Base-by-base conservation (phyloP, 306 rosid genomes). In the Ormosia semicastrata region DNA sequence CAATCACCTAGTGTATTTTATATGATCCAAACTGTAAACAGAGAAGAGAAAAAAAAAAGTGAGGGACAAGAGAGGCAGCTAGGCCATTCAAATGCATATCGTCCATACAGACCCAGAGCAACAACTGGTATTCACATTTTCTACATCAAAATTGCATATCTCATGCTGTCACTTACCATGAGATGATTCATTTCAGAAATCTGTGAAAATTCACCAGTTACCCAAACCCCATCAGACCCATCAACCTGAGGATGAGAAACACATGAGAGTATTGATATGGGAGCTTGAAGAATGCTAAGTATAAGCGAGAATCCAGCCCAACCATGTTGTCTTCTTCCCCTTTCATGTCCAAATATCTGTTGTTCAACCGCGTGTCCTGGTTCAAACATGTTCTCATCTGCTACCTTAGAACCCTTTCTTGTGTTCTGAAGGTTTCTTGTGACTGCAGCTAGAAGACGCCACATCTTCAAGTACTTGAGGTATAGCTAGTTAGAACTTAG, bases 131-230 rank as follows among this genome's bases (percentile, higher is more conserved):
- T 59, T 79, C 24, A 65, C 59, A 50, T 66, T 44, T 64, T 69
- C 84, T 86, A 95, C 97, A 95, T 93, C 87, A 95, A 91, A 81
- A 95, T 93, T 73, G 99, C 99, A 85, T 93, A 95, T 76, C 99
- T 94, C 98, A 93, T 93, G 89, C 99, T 89, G 4, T 95, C 99
- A 82, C 84, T 93, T 8, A 93, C 99, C 98, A 95, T 93, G 10
- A 95, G 93, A 79, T 95, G 93, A 81, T 95, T 95, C 80, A 92
- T 89, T 44, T 95, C 98, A 36, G 99, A 91, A 4, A 85, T 80
- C 64, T 90, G 94, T 1, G 91, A 75, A 36, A 89, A 89, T 32
- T 93, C 92, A 52, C 86, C 89, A 36, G 88, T 87, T 1, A 88
- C 89, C 94, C 94, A 95, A 32, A 87, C 85, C 75, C 92, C 97